Base-by-base conservation (phyloP, 768 basidiomycete species). In the Amanita exitialis region DNA sequence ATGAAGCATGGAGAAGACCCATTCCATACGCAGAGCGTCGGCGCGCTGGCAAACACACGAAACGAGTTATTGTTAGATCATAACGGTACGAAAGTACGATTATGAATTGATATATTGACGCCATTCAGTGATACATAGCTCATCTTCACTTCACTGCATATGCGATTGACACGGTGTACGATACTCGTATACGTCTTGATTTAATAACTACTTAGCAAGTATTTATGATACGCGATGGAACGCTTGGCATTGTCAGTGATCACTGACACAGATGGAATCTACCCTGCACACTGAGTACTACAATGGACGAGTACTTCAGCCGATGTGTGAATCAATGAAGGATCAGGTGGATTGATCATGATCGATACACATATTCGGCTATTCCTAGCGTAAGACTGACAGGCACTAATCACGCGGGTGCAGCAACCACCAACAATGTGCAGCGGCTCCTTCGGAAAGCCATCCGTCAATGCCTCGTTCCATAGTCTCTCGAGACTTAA, bases 11-110 rank as follows among this genome's bases (percentile, higher is more conserved):
- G 86, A 70, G 79, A 27, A 68, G 77, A 39, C 83, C 86, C 0
- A 86, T 80, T 64, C 85, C 86, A 18, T 80, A 83, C 59, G 76
- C 77, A 36, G 86, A 87, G 62, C 78, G 86, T 20, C 71, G 86
- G 50, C 72, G 86, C 51, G 86, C 86, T 47, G 86, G 86, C 45
- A 90, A 90, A 63, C 86, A 89, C 62, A 89, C 86, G 20, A 74
- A 72, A 59, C 77, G 86, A 48, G 80, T 88, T 30, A 78, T 88
- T 55, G 79, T 83, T 53, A 67, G 77, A 60, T 67, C 66, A 59
- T 75, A 58, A 63, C 55, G 56, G 51, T 47, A 50, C 44, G 49
- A 44, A 44, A 52, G 20, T 42, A 55, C 44, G 25, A 20, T 38
- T 49, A 44, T 3, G n/a, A 15, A 23, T 43, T 43, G 42, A 43